phyloP scores from a whole-genome alignment of 805 yeast genomes.

The Groenewaldozyma tartarivorans region DNA sequence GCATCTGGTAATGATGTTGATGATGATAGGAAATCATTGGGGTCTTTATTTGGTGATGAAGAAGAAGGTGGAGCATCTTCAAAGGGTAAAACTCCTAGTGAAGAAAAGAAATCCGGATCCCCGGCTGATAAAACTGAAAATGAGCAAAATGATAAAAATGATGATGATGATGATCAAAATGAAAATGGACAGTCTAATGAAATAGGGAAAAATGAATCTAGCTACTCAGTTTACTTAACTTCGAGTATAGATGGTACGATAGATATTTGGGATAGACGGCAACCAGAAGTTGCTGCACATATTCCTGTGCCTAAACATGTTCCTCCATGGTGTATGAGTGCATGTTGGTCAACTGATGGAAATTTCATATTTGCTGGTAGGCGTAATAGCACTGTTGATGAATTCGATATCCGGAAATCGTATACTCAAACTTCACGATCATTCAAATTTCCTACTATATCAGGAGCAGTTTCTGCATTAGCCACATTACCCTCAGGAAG shows the following conservation, averaged over 20 bases:
- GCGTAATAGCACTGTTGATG: conserved; percentile 77
- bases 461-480: conserved; percentile 84
- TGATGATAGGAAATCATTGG: conserved; percentile 30
- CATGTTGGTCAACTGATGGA: conserved; percentile 85
- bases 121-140: conserved; percentile 1
- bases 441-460: conserved; percentile 70
- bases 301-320: conserved; percentile 44
- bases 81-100: neutral
- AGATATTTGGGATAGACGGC: conserved; percentile 74
- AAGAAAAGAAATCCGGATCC: too few species aligned
- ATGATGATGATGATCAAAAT: conserved; percentile 5
- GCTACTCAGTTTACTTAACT: conserved; percentile 48
- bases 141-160: conserved; percentile 5
- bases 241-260: conserved; percentile 78
- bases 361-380: conserved; percentile 74
- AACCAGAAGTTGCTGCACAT: conserved; percentile 33
- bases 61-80: conserved; percentile 28
- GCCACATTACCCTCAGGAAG: conserved; percentile 70
- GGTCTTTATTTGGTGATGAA: conserved; percentile 51
- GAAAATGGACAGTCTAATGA: conserved; percentile 2
- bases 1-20: conserved; percentile 15
- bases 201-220: conserved; percentile 3
- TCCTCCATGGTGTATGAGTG: conserved; percentile 87
- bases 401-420: conserved; percentile 27
- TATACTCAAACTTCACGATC: conserved; percentile 46